phyloP scores from a whole-genome alignment of 1,284 basidiomycete genomes.

The Ceratorhiza oryzae-sativae region DNA sequence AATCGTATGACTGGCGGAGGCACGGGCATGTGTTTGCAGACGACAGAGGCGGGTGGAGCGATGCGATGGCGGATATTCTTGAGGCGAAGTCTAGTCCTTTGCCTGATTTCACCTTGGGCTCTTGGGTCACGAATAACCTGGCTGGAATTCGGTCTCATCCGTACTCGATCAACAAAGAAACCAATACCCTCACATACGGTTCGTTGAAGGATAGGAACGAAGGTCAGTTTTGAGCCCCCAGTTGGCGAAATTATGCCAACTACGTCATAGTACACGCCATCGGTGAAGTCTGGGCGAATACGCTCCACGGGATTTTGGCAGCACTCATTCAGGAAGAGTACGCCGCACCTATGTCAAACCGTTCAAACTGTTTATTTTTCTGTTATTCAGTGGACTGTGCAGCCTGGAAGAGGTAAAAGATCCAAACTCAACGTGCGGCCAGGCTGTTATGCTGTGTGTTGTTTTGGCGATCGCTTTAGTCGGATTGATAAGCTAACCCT shows the following conservation, averaged over 20 bases:
- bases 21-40: conserved; percentile 13
- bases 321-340: conserved; percentile 33
- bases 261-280: conserved; percentile 16
- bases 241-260: neutral
- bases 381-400: neutral
- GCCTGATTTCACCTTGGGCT: conserved; percentile 34
- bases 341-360: neutral
- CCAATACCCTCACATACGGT: conserved; percentile 35
- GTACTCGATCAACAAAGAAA: conserved; percentile 37
- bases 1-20: conserved; percentile 34
- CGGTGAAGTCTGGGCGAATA: conserved; percentile 38
- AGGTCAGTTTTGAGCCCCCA: neutral
- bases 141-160: conserved; percentile 36
- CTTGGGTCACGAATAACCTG: conserved; percentile 35
- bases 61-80: conserved; percentile 33
- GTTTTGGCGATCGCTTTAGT: neutral
- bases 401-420: neutral
- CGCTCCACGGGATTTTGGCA: conserved; percentile 23
- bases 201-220: conserved; percentile 8
- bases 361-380: neutral
- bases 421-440: neutral
- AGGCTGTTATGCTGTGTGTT: conserved; percentile 2
- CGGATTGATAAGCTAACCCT: no score
- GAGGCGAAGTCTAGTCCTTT: conserved; percentile 8
- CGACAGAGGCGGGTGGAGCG: conserved; percentile 38